Percentiles rank a stretch among this genome's conserved stretches.
Evolutionary conservation across 345 rosid genomes (phyloP).

Genomic region (Bretschneidera sinensis): DNA sequence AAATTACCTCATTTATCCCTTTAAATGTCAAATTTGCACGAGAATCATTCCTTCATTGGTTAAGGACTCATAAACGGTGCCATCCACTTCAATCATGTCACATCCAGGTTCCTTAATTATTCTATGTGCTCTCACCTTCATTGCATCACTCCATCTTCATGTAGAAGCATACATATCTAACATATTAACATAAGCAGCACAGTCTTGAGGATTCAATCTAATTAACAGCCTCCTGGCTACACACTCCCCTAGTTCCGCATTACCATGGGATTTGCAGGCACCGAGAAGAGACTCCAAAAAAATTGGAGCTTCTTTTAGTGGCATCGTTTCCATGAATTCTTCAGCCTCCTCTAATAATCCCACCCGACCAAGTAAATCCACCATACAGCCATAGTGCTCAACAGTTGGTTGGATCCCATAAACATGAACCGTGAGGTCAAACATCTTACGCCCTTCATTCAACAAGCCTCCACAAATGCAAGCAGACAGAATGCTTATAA

Average conservation of each 20-base stretch:
- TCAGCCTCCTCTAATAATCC: conserved; percentile 41
- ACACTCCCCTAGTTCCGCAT: conserved; percentile 33
- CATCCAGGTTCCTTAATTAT: conserved; percentile 40
- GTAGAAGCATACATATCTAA: conserved; percentile 36
- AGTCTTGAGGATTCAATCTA: conserved; percentile 23
- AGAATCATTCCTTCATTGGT: conserved; percentile 41
- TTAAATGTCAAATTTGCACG: conserved; percentile 16
- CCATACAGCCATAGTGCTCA: conserved; percentile 50
- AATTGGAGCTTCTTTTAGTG: conserved; percentile 25
- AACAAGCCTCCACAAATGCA: conserved; percentile 53
- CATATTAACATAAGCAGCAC: conserved; percentile 35
- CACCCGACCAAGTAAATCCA: conserved; percentile 44
- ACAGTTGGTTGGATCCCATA: conserved; percentile 40
- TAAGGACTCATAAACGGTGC: conserved; percentile 41
- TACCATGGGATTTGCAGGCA: conserved; percentile 42
- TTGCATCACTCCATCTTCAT: conserved; percentile 39
- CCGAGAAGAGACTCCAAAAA: conserved; percentile 34
- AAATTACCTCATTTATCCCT: no score
- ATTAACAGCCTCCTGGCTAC: conserved; percentile 29
- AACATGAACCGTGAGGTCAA: conserved; percentile 33
- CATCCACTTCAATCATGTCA: conserved; percentile 41
- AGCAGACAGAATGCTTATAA: conserved; percentile 38
- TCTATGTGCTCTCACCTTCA: conserved; percentile 26
- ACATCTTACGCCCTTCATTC: conserved; percentile 32
- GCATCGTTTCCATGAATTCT: conserved; percentile 26